phyloP scores from a whole-genome alignment of 2,329 filamentous ascomycete genomes.

The Nigrospora osmanthi region DNA sequence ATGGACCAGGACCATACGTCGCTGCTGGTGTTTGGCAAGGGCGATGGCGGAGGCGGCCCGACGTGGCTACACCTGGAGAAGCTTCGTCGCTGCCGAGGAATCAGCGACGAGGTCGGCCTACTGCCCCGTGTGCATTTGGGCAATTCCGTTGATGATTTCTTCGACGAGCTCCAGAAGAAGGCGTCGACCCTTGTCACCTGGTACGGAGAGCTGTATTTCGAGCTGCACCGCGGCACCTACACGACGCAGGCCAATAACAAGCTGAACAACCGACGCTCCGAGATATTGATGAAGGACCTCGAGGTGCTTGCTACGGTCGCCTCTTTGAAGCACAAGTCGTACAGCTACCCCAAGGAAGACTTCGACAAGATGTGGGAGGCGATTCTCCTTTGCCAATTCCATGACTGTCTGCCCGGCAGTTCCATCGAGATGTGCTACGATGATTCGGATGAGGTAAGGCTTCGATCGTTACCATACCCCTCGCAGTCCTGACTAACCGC shows the following conservation, averaged over 20 bases:
- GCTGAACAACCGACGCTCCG: slow-evolving; percentile 79
- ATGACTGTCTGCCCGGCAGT: slow-evolving; percentile 92
- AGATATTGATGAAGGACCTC: slow-evolving; percentile 78
- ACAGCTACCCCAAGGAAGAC: slow-evolving; percentile 89
- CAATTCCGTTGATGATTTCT: slow-evolving; percentile 88
- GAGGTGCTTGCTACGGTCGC: slow-evolving; percentile 84
- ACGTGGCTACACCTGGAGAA: slow-evolving; percentile 94
- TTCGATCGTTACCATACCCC: background rate
- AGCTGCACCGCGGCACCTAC: slow-evolving; percentile 93
- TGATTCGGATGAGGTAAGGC: slow-evolving; percentile 70
- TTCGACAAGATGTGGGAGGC: slow-evolving; percentile 95
- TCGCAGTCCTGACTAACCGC: slow-evolving; percentile 11
- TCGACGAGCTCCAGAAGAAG: slow-evolving; percentile 76
- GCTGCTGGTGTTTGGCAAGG: slow-evolving; percentile 90
- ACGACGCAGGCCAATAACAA: slow-evolving; percentile 98
- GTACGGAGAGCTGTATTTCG: slow-evolving; percentile 98
- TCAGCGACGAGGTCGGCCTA: slow-evolving; percentile 78
- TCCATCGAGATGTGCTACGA: slow-evolving; percentile 98
- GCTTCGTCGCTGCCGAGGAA: slow-evolving; percentile 81
- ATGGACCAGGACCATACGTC: slow-evolving; percentile 89
- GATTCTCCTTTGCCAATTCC: slow-evolving; percentile 90
- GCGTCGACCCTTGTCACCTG: slow-evolving; percentile 77
- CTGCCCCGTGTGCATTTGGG: slow-evolving; percentile 86
- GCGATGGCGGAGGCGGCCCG: slow-evolving; percentile 90
- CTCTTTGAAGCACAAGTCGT: slow-evolving; percentile 62